These are phyloP conservation scores for Nannizzia gypsea DNA, from an alignment of 2,329 filamentous ascomycete species.

Conservation along the genomic window DNA sequence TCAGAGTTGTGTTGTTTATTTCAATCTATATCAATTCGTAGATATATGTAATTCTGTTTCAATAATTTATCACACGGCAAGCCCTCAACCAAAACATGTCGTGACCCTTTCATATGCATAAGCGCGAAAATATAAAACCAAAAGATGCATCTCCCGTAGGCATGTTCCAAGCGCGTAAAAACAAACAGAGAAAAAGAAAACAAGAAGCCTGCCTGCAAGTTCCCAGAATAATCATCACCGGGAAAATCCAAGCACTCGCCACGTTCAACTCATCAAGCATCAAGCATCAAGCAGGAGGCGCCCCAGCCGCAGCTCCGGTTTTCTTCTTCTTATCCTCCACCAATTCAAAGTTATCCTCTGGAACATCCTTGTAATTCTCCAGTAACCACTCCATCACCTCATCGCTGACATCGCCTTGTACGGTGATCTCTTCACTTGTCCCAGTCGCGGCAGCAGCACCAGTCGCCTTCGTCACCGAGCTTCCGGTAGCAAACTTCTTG, in stretches of 20 bases:
- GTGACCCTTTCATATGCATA: conserved; percentile 1
- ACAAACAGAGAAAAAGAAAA: background rate
- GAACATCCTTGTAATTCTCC: conserved; percentile 80
- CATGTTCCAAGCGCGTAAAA: background rate
- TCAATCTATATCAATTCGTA: background rate
- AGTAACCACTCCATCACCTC: conserved; percentile 85
- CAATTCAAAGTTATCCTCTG: conserved; percentile 87
- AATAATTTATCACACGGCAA: background rate
- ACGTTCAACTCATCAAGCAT: too few species aligned
- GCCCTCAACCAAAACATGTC: conserved; percentile 1
- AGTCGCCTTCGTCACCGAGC: conserved; percentile 78
- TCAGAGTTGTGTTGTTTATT: background rate
- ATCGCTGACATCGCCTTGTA: conserved; percentile 91
- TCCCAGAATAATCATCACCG: background rate
- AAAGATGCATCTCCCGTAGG: background rate
- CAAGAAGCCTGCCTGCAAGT: background rate
- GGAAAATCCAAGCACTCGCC: background rate
- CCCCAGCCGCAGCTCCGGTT: conserved; percentile 23
- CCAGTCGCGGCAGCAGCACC: conserved; percentile 47
- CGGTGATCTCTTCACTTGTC: conserved; percentile 72
- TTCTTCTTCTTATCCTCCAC: conserved; percentile 97
- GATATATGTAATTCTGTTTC: background rate
- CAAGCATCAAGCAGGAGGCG: background rate
- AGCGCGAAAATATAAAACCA: background rate
- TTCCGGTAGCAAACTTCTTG: conserved; percentile 96